phyloP scores from a whole-genome alignment of 345 rosid species.

The Brassica nigra region DNA sequence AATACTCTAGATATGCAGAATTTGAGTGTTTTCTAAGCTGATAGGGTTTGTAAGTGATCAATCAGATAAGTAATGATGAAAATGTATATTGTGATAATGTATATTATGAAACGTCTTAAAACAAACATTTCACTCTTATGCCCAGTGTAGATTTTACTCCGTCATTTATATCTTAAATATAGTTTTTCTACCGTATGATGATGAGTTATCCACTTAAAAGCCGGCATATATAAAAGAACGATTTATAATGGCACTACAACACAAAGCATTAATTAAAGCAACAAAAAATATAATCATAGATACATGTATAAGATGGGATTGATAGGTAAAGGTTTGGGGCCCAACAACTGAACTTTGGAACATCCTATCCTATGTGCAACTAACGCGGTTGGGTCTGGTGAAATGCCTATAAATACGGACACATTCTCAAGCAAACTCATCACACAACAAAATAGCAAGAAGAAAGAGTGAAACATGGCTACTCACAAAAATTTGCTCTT shows the following conservation, averaged over 20 bases:
- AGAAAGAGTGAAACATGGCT: conserved; percentile 26
- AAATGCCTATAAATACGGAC: conserved; percentile 32
- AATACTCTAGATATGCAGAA: neutral
- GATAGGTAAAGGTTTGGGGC: conserved; percentile 19
- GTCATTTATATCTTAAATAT: neutral
- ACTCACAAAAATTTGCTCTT: conserved; percentile 21
- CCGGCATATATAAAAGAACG: conserved; percentile 1
- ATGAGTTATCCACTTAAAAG: neutral
- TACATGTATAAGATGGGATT: neutral
- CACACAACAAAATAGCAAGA: conserved; percentile 16
- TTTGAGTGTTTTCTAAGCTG: neutral
- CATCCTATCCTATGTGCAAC: conserved; percentile 19
- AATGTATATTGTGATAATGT: neutral
- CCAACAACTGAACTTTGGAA: conserved; percentile 21
- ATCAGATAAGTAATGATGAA: neutral
- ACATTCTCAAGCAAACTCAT: conserved; percentile 27
- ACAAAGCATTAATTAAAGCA: conserved; percentile 15
- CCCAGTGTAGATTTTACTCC: neutral
- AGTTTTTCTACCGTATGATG: neutral
- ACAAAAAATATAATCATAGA: conserved; percentile 10
- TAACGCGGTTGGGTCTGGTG: conserved; percentile 32
- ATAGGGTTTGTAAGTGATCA: neutral
- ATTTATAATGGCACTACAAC: conserved; percentile 17
- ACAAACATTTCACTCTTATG: neutral
- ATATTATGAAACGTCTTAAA: neutral